Evolutionary conservation across 345 rosid species (phyloP), one percentile per base, ranked within the genome.

Genomic region (Excoecaria agallocha): DNA sequence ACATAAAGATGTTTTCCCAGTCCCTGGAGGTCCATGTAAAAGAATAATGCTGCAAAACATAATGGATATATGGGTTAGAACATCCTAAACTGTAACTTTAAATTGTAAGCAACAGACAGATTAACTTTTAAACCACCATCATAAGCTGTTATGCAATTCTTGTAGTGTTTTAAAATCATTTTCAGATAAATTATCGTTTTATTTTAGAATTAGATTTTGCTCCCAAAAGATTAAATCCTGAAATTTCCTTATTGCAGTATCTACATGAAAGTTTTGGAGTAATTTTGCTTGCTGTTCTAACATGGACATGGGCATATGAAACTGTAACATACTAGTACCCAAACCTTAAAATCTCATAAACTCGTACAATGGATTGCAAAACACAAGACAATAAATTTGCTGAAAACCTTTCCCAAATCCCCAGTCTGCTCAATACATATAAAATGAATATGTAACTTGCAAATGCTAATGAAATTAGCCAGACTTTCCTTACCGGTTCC

Each of bases 11-110:
- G 99, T 95, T 83, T 93, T 95, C 62, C 99, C 99, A 51, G 99
- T 95, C 69, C 98, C 99, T 70, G 99, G 98, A 82, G 99, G 98
- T 67, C 99, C 99, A 77, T 91, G 99, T 81, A 94, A 85, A 76
- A 94, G 98, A 83, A 94, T 80, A 80, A 94, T 93, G 81, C 99
- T 94, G 88, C 75, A 82, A 75, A 43, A 74, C 56, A 70, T 48
- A 20, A 49, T 49, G 20, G 55, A 65, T n/a, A 12, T 61, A 20
- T 43, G 30, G n/a, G 30, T 43, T 12, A 70, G 20, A 39, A 17
- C 59, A 56, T 49, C 50, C 65, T 8, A n/a, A 58, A 66, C 11
- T 20, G 22, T 3, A 10, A 37, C 51, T 38, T 62, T 24, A 13
- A 12, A 11, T 3, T 54, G 59, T 64, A 57, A 66, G 25, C 19